phyloP scores from a whole-genome alignment of 306 rosid species.

The Dalbergia cultrata region DNA sequence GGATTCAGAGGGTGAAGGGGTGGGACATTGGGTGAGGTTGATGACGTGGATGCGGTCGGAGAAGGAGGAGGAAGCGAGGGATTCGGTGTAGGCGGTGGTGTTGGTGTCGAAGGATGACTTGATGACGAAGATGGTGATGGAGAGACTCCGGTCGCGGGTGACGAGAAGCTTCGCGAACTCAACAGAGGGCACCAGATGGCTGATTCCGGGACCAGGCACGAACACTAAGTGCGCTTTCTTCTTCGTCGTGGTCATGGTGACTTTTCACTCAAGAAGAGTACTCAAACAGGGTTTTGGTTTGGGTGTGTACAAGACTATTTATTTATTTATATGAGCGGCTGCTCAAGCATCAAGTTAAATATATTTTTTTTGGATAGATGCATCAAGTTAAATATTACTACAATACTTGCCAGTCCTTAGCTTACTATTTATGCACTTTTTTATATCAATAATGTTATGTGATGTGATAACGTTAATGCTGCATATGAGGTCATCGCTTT shows the following conservation, averaged over 20 bases:
- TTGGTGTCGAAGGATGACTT: slow-evolving; percentile 31
- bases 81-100: not conserved
- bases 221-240: slow-evolving; percentile 55
- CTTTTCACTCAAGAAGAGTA: not conserved
- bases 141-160: slow-evolving; percentile 51
- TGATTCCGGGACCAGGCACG: slow-evolving; percentile 50
- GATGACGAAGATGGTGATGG: slow-evolving; percentile 52
- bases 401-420: too few relatives aligned
- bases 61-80: slow-evolving; percentile 6
- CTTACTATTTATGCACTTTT: too few relatives aligned
- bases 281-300: too few relatives aligned
- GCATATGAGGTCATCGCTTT: too few relatives aligned
- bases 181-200: slow-evolving; percentile 54
- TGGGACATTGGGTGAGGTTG: slow-evolving; percentile 44
- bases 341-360: too few relatives aligned
- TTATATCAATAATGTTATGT: too few relatives aligned
- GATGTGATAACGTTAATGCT: too few relatives aligned
- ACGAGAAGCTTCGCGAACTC: slow-evolving; percentile 67
- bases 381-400: too few relatives aligned
- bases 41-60: slow-evolving; percentile 43
- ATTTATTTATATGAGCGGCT: too few relatives aligned
- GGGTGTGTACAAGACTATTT: too few relatives aligned
- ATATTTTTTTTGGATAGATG: too few relatives aligned
- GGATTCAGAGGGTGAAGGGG: not conserved
- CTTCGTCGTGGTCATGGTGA: too few relatives aligned